Base-by-base conservation (phyloP, 2,329 filamentous ascomycete species). In the Colletotrichum caudatum region DNA sequence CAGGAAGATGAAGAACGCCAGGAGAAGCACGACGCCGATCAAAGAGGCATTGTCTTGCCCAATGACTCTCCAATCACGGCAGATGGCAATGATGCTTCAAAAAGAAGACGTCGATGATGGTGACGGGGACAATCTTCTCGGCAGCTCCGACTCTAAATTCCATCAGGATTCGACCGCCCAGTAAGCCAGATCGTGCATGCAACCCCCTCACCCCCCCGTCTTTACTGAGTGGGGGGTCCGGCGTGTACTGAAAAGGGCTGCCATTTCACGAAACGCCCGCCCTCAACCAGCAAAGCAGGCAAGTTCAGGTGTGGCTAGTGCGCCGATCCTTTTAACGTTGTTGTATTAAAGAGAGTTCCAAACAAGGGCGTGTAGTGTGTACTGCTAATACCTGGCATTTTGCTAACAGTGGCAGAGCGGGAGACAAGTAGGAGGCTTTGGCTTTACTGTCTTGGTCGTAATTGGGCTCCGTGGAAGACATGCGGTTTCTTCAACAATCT, bases 21-120 rank as follows among this genome's bases (percentile, higher is more conserved):
- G 73, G 16, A 41, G 63, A 1, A 86, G 83, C 33, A 85, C 79
- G 11, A 81, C 73, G 16, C 84, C 87, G 57, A 89, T 81, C 89
- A 90, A 76, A n/a, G 82, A 86, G 3, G 83, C 77, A 6, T 84
- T 83, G 12, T 88, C 81, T 74, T 86, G 82, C 74, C 88, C 88
- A 62, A 88, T 88, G 48, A 82, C 81, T 35, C 86, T 79, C 86
- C 87, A 89, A 39, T 78, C 65, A 71, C 85, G 79, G 53, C 82
- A 72, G 69, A 86, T 85, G 16, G 84, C 84, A 71, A 89, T 86
- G 6, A 87, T 75, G 0, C 85, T 78, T 87, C 20, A 89, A 78
- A 76, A 88, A 89, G 78, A 89, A 89, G 39, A 89, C 77, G 73
- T 89, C 87, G 3, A 86, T 80, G 57, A 89, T 87, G 1, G 85